A percentile compares a stretch with the other conserved stretches of the same genome.
Evolutionary conservation across 164 flowering plant species (phyloP).

Genomic region (Houttuynia cordata): DNA sequence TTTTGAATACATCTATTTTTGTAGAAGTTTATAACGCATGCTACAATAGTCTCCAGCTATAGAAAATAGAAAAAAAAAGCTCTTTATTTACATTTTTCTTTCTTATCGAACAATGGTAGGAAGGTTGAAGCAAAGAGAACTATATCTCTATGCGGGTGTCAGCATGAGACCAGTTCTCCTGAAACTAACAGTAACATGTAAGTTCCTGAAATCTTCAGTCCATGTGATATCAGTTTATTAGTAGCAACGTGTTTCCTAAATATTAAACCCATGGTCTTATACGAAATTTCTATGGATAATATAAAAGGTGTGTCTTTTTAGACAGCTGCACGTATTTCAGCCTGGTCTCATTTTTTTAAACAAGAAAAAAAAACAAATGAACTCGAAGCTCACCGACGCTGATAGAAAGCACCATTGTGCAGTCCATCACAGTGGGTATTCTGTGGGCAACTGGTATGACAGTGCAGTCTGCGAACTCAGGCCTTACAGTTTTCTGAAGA

Average conservation of each 20-base stretch:
- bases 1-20: too few species aligned
- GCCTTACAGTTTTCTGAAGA: slow-evolving; percentile 47
- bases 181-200: slow-evolving; percentile 4
- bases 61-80: too few species aligned
- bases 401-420: slow-evolving; percentile 47
- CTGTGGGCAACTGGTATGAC: slow-evolving; percentile 64
- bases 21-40: too few species aligned
- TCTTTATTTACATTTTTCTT: too few species aligned
- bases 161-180: slow-evolving; percentile 68
- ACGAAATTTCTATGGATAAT: too few species aligned
- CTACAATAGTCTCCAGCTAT: too few species aligned
- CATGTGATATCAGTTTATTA: background rate
- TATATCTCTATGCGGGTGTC: background rate
- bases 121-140: background rate
- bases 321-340: too few species aligned
- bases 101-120: too few species aligned
- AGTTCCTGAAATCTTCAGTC: background rate
- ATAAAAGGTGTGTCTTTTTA: too few species aligned
- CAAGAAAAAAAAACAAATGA: background rate
- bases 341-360: too few species aligned
- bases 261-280: too few species aligned
- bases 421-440: slow-evolving; percentile 71
- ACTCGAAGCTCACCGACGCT: slow-evolving; percentile 31
- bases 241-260: too few species aligned
- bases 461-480: slow-evolving; percentile 46